These are phyloP conservation scores for Tremellales sp. DNA, from an alignment of 1,284 basidiomycete species.

Conservation along the genomic window DNA sequence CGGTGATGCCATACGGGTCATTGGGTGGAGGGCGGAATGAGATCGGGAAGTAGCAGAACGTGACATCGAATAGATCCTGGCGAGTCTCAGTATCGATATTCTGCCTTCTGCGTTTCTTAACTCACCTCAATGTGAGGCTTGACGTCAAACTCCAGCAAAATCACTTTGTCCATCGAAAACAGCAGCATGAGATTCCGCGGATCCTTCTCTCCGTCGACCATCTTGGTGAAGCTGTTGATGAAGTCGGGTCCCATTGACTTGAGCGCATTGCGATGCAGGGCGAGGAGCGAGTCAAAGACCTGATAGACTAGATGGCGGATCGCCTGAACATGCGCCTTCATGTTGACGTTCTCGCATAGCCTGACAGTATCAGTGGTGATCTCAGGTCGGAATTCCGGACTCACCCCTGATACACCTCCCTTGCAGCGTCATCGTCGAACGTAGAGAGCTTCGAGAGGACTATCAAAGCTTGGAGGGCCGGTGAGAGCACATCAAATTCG, in stretches of 20 bases:
- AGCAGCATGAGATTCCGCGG: slow-evolving; percentile 88
- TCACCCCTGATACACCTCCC: slow-evolving; percentile 65
- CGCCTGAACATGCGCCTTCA: slow-evolving; percentile 76
- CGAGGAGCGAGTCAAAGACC: slow-evolving; percentile 75
- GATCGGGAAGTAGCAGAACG: slow-evolving; percentile 98
- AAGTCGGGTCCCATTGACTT: slow-evolving; percentile 68
- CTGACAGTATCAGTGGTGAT: neutral
- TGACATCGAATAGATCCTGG: slow-evolving; percentile 88
- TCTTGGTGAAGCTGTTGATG: slow-evolving; percentile 66
- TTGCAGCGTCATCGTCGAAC: slow-evolving; percentile 68
- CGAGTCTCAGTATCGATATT: neutral
- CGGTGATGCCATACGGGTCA: slow-evolving; percentile 88
- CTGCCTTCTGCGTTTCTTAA: neutral
- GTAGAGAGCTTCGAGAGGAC: slow-evolving; percentile 63
- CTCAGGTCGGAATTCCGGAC: slow-evolving; percentile 22
- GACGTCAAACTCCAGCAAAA: slow-evolving; percentile 84
- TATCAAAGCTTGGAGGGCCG: slow-evolving; percentile 68
- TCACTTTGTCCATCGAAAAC: slow-evolving; percentile 79
- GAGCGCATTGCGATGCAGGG: slow-evolving; percentile 66
- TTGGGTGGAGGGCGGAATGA: slow-evolving; percentile 92
- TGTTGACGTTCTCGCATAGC: slow-evolving; percentile 59
- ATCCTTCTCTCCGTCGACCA: slow-evolving; percentile 95
- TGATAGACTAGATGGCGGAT: slow-evolving; percentile 76
- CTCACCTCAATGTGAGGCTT: slow-evolving; percentile 68
- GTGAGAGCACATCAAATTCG: slow-evolving; percentile 74